Conservation (phyloP, 306 rosid species). For the Acacia melanoxylon region DNA sequence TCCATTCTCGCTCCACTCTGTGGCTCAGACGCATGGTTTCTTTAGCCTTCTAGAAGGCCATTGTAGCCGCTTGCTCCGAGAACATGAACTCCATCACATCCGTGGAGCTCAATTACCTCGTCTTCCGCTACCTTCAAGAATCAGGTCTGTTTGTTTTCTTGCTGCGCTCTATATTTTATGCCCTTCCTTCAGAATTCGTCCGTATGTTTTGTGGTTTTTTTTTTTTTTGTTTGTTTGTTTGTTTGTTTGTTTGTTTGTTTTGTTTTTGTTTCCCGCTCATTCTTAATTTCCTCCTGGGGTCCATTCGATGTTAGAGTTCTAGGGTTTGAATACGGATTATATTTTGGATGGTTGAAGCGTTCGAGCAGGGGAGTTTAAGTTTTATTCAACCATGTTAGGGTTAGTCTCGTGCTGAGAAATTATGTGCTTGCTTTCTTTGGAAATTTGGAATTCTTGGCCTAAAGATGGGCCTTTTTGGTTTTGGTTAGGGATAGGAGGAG, state of each 20-base stretch:
- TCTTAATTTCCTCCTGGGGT: not conserved
- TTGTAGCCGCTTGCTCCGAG: conserved; percentile 37
- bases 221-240: no score
- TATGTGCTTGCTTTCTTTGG: not conserved
- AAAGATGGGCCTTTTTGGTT: not conserved
- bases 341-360: conserved; percentile 7
- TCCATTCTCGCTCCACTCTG: not conserved
- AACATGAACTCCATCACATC: conserved; percentile 74
- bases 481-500: conserved; percentile 9
- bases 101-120: conserved; percentile 80
- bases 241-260: no score
- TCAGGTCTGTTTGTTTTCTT: conserved; percentile 55
- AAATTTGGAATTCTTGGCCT: not conserved
- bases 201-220: not conserved
- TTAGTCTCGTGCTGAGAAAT: conserved; percentile 1
- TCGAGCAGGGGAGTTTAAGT: conserved; percentile 2
- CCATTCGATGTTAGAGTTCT: conserved; percentile 9
- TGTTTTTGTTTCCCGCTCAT: not conserved
- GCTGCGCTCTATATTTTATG: not conserved
- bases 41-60: conserved; percentile 32
- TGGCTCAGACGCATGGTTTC: conserved; percentile 37
- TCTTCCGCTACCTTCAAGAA: conserved; percentile 92
- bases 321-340: conserved; percentile 24
- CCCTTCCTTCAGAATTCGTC: not conserved
- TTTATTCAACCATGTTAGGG: conserved; percentile 31